Conservation (phyloP, 352 stramenopile species). For the Pythium phragmiticola region DNA sequence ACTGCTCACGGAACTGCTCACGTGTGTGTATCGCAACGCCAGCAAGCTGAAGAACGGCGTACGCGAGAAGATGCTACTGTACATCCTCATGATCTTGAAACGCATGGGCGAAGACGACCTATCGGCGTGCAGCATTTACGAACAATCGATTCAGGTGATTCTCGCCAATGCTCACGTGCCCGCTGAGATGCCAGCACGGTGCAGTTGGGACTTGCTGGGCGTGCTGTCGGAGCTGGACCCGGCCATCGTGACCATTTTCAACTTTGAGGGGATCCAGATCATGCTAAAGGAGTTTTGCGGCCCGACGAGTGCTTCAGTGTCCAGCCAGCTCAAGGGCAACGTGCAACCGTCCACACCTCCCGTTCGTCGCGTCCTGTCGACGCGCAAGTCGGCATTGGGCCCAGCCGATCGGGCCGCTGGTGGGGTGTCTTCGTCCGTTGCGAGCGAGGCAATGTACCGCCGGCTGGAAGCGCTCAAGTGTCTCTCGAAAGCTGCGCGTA, state of each 20-base stretch:
- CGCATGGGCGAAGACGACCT: constrained; percentile 49
- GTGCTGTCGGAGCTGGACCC: constrained; percentile 55
- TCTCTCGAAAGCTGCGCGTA: constrained; percentile 46
- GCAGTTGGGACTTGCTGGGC: constrained; percentile 57
- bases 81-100: constrained; percentile 53
- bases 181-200: constrained; percentile 33
- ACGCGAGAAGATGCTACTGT: constrained; percentile 49
- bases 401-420: constrained; percentile 13
- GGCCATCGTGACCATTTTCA: constrained; percentile 60
- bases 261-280: constrained; percentile 55
- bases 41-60: constrained; percentile 33
- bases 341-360: background rate
- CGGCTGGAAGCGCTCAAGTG: constrained; percentile 67
- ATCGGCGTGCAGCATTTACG: constrained; percentile 46
- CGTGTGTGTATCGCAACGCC: constrained; percentile 43
- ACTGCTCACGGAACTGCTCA: constrained; percentile 38
- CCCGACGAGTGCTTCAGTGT: constrained; percentile 9
- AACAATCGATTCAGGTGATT: constrained; percentile 57
- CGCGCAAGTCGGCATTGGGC: constrained; percentile 19
- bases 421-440: constrained; percentile 4
- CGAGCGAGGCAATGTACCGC: constrained; percentile 26
- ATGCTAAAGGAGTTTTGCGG: constrained; percentile 50
- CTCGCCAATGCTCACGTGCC: constrained; percentile 38
- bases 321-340: background rate
- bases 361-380: constrained; percentile 17